Evolutionary conservation across 2,329 filamentous ascomycete genomes (phyloP).

Genomic region (Trichophyton mentagrophytes): DNA sequence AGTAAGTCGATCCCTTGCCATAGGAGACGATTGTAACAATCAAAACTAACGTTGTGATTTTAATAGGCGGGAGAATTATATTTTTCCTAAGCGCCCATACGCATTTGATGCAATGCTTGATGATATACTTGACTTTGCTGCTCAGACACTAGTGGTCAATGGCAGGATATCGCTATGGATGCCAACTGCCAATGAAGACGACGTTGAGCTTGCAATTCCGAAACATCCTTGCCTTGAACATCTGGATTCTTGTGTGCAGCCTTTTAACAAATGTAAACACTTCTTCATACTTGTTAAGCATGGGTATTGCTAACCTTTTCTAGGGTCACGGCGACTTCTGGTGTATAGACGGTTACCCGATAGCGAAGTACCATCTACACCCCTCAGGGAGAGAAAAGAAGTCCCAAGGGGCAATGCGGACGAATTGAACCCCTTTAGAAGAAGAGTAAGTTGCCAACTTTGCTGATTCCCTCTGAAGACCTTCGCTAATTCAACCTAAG

Average conservation of each 20-base stretch:
- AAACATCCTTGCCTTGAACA: slow-evolving; percentile 62
- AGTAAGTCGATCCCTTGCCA: slow-evolving; percentile 30
- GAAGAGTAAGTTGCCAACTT: slow-evolving; percentile 26
- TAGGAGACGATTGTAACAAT: too few relatives aligned
- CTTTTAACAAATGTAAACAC: slow-evolving; percentile 68
- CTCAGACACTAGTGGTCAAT: slow-evolving; percentile 59
- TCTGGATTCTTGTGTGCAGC: slow-evolving; percentile 65
- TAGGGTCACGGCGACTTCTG: slow-evolving; percentile 77
- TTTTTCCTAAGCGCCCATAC: slow-evolving; percentile 84
- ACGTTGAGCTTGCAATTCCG: slow-evolving; percentile 64
- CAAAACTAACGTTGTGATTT: background rate
- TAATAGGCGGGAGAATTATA: slow-evolving; percentile 49
- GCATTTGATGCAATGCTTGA: slow-evolving; percentile 81
- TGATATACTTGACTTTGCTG: slow-evolving; percentile 75
- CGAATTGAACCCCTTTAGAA: slow-evolving; percentile 56
- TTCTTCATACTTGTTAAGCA: background rate
- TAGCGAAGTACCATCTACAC: slow-evolving; percentile 25
- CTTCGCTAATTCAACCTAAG: background rate
- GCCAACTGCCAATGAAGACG: slow-evolving; percentile 73
- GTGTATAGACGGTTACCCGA: slow-evolving; percentile 66
- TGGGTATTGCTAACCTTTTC: background rate
- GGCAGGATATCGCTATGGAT: slow-evolving; percentile 92
- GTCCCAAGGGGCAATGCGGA: slow-evolving; percentile 42
- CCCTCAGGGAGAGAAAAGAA: slow-evolving; percentile 23
- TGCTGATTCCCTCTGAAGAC: background rate